phyloP scores from a whole-genome alignment of 345 rosid species.

The Orychophragmus violaceus region DNA sequence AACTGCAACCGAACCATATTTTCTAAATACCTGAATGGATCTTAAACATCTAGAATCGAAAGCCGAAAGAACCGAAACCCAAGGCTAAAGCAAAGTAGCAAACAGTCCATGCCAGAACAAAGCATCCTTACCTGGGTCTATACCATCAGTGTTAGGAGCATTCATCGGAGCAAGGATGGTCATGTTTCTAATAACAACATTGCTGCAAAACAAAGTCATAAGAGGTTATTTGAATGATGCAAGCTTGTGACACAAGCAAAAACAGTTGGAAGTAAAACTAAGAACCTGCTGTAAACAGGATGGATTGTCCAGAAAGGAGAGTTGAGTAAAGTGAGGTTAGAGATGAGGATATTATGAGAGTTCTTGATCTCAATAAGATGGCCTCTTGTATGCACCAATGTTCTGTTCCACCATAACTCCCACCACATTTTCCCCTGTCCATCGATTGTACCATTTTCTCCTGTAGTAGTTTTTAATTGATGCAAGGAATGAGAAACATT shows the following conservation, averaged over 20 bases:
- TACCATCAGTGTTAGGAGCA: slow-evolving; percentile 98
- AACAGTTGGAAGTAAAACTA: background rate
- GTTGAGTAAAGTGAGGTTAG: slow-evolving; percentile 73
- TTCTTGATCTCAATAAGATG: slow-evolving; percentile 83
- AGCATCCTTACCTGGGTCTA: slow-evolving; percentile 62
- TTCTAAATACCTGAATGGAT: too few relatives aligned
- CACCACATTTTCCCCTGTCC: slow-evolving; percentile 99
- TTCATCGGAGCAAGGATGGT: slow-evolving; percentile 86
- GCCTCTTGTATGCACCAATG: slow-evolving; percentile 83
- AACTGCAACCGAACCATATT: too few relatives aligned
- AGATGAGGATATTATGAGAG: slow-evolving; percentile 68
- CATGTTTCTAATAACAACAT: slow-evolving; percentile 78
- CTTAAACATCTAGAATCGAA: too few relatives aligned
- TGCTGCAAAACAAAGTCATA: slow-evolving; percentile 36
- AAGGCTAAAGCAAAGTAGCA: too few relatives aligned
- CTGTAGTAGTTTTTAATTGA: slow-evolving; percentile 29
- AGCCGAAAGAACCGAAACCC: too few relatives aligned
- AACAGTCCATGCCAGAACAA: background rate
- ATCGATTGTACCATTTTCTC: slow-evolving; percentile 86
- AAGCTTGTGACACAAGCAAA: background rate
- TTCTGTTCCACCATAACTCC: slow-evolving; percentile 99
- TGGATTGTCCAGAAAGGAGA: slow-evolving; percentile 98
- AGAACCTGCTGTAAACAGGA: slow-evolving; percentile 92
- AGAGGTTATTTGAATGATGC: background rate
- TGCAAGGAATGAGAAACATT: background rate